Percentiles rank a stretch among this genome's conserved stretches.
Conservation (phyloP, 1,284 basidiomycete genomes). For the Tilletia walkeri region DNA sequence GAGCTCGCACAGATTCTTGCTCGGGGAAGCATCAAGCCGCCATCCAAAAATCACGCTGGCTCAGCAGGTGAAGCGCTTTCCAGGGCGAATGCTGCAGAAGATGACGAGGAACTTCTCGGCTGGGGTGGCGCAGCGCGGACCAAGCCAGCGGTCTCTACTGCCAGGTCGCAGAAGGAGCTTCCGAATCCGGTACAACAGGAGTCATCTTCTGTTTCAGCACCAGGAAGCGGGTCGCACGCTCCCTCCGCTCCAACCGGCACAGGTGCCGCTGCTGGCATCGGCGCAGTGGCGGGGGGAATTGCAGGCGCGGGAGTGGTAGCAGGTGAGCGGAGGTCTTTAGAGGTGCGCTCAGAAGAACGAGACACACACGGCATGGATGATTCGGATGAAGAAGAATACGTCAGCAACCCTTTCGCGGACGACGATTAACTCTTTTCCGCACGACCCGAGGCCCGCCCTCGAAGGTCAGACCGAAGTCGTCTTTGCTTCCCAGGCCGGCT, state of each 20-base stretch:
- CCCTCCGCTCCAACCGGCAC: not conserved
- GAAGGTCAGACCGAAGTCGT: too few relatives aligned
- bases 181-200: not conserved
- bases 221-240: conserved; percentile 12
- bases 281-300: conserved; percentile 18
- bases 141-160: conserved; percentile 1
- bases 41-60: conserved; percentile 12
- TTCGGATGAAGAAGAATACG: conserved; percentile 44
- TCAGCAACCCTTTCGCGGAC: conserved; percentile 48
- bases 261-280: conserved; percentile 3
- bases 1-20: conserved; percentile 47
- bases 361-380: conserved; percentile 29
- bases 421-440: conserved; percentile 29
- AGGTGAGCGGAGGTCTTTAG: conserved; percentile 13
- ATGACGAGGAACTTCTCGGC: conserved; percentile 19
- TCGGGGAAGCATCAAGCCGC: conserved; percentile 22
- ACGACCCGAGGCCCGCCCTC: too few relatives aligned
- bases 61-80: too few relatives aligned
- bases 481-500: too few relatives aligned
- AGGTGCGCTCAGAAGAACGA: not conserved
- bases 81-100: conserved; percentile 4
- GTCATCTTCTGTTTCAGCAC: conserved; percentile 5
- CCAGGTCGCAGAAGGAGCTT: conserved; percentile 15
- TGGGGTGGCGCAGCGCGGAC: conserved; percentile 11
- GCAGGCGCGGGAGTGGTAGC: conserved; percentile 13